Evolutionary conservation across 305 asterid species (phyloP).

Genomic region (Fraxinus sp.): DNA sequence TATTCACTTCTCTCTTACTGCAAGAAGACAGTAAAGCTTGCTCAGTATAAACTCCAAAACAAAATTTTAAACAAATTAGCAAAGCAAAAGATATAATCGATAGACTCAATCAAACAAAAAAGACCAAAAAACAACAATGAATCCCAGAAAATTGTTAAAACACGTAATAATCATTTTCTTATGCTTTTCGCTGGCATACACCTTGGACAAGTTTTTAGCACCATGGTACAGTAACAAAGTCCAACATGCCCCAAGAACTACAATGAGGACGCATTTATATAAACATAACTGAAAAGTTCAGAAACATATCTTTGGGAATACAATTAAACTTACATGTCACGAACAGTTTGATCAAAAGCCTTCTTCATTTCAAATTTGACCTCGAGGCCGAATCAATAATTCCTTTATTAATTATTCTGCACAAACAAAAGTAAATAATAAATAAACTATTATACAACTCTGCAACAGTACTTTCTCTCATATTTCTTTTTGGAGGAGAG

Average conservation of each 20-base stretch:
- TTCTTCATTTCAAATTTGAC: constrained; percentile 69
- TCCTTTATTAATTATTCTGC: constrained; percentile 30
- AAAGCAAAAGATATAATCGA: not conserved
- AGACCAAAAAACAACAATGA: not conserved
- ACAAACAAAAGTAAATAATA: constrained; percentile 14
- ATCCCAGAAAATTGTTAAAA: not conserved
- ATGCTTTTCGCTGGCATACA: not conserved
- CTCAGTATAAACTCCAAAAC: constrained; percentile 15
- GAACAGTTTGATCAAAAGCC: constrained; percentile 89
- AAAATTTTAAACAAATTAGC: constrained; percentile 1
- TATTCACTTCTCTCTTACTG: constrained; percentile 98
- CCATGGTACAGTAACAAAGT: not conserved
- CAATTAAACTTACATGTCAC: constrained; percentile 71
- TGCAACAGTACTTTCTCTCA: not conserved
- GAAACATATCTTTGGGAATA: not conserved
- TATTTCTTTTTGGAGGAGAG: not conserved
- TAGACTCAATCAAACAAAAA: not conserved
- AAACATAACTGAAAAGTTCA: not conserved
- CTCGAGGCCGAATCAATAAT: constrained; percentile 36
- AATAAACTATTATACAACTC: constrained; percentile 3
- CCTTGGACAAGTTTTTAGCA: not conserved
- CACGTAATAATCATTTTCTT: not conserved
- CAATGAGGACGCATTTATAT: not conserved
- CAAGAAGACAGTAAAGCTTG: constrained; percentile 34
- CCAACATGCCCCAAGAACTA: not conserved